Evolutionary conservation across 352 stramenopile species (phyloP), one percentile per base, ranked within the genome.

Genomic region (Globisporangium paroecandrum): DNA sequence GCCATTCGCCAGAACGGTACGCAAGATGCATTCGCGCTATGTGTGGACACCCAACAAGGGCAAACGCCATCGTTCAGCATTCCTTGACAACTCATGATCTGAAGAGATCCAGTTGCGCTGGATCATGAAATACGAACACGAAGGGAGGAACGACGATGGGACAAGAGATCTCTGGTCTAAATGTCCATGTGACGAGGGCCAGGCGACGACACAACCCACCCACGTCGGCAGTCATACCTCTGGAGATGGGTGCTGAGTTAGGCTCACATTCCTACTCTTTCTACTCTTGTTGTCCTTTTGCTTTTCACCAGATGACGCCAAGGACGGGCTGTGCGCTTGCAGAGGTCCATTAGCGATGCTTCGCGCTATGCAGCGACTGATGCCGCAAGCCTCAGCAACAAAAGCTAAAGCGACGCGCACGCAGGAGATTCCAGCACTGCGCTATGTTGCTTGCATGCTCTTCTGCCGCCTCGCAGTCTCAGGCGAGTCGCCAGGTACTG

Each of bases 391-490:
- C n/a, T 53, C 58, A 71, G 51, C 7, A 27, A 13, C 49, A 68
- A 69, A 49, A 15, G 8, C 51, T 22, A n/a, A 47, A 4, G 41
- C 41, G 18, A 47, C 13, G 41, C 46, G 20, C 29, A 10, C 57
- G 41, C 38, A 27, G 43, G 54, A 65, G 32, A 51, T 32, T 8
- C 65, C 65, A 15, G 74, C 65, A 12, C 66, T 89, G 22, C 73
- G 77, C 38, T 87, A 81, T 54, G 70, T 87, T 24, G 69, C 63
- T n/a, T 89, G 78, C 55, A 78, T 89, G 74, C 57, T 87, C 10
- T 77, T 87, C 34, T 84, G 79, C 32, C 72, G 75, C n/a, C 22
- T 88, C 29, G 76, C 74, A 13, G 68, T 58, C n/a, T 29, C 63
- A 4, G 70, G 47, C n/a, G 61, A 78, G 25, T 20, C 54, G 18